These are phyloP conservation scores for Wickerhamomyces ciferrii DNA, from an alignment of 805 yeast species.

Conservation along the genomic window DNA sequence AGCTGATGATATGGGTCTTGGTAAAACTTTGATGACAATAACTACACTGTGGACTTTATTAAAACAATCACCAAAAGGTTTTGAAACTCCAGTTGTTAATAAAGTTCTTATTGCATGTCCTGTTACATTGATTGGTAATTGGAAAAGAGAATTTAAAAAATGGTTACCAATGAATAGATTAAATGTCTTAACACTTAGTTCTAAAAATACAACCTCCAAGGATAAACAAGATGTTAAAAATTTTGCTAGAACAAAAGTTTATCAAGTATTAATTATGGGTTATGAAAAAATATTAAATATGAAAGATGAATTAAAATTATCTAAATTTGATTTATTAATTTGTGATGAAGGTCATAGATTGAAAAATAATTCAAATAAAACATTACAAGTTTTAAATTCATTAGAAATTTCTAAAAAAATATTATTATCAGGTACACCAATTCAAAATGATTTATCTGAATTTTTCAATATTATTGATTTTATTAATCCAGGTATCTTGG, in stretches of 20 bases:
- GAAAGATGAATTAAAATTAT: slow-evolving; percentile 38
- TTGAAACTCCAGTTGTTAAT: slow-evolving; percentile 32
- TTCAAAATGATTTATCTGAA: slow-evolving; percentile 86
- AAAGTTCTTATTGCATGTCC: slow-evolving; percentile 86
- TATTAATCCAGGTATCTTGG: slow-evolving; percentile 79
- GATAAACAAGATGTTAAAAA: slow-evolving; percentile 30
- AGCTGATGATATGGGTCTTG: slow-evolving; percentile 98
- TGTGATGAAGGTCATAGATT: slow-evolving; percentile 94
- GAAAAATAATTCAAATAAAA: slow-evolving; percentile 70
- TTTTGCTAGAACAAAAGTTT: slow-evolving; percentile 56
- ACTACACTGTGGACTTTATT: slow-evolving; percentile 78
- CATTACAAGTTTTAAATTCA: slow-evolving; percentile 53
- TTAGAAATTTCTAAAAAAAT: slow-evolving; percentile 40
- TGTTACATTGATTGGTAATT: slow-evolving; percentile 79
- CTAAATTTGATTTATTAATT: slow-evolving; percentile 59
- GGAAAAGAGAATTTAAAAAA: slow-evolving; percentile 84
- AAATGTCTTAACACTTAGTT: slow-evolving; percentile 58
- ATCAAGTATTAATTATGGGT: slow-evolving; percentile 80
- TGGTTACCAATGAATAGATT: slow-evolving; percentile 62
- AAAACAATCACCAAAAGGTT: slow-evolving; percentile 47
- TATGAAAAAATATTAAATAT: slow-evolving; percentile 73
- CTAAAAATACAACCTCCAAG: slow-evolving; percentile 41
- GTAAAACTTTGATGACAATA: slow-evolving; percentile 85
- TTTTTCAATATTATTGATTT: slow-evolving; percentile 79
- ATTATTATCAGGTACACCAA: slow-evolving; percentile 84